phyloP scores from a whole-genome alignment of 768 basidiomycete species.

The Russula sp. region DNA sequence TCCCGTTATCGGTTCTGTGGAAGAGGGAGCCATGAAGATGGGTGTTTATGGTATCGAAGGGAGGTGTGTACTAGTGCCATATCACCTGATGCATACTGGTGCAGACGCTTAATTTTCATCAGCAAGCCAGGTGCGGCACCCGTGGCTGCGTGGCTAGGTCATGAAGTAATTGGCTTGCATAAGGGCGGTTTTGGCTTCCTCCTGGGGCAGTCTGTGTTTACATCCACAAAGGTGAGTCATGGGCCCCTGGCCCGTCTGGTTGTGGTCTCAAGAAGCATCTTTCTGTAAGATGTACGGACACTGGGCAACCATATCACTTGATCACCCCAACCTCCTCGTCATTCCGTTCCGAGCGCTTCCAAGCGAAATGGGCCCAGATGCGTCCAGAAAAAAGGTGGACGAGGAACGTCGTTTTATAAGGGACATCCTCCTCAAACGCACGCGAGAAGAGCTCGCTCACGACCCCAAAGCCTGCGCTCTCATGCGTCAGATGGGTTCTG shows the following conservation, averaged over 20 bases:
- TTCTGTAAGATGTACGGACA: constrained; percentile 29
- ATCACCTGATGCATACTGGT: not conserved
- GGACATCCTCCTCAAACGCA: constrained; percentile 12
- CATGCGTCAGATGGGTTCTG: constrained; percentile 23
- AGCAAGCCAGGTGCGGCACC: constrained; percentile 44
- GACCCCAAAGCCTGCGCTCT: constrained; percentile 12
- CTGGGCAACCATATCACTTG: constrained; percentile 35
- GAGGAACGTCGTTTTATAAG: constrained; percentile 21
- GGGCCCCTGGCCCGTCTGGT: not conserved
- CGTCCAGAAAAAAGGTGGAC: constrained; percentile 23
- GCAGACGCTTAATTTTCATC: not conserved
- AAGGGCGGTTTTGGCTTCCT: constrained; percentile 34
- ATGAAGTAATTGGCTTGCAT: constrained; percentile 36
- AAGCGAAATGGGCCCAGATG: constrained; percentile 25
- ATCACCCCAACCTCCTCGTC: constrained; percentile 31
- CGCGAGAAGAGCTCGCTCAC: constrained; percentile 15
- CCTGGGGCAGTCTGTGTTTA: constrained; percentile 34
- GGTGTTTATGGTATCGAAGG: constrained; percentile 43
- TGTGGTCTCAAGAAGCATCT: not conserved
- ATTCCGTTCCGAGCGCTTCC: constrained; percentile 36
- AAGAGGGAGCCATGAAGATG: constrained; percentile 29
- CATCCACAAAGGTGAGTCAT: constrained; percentile 29
- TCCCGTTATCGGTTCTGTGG: constrained; percentile 28
- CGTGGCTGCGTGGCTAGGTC: constrained; percentile 32
- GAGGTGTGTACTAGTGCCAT: constrained; percentile 28